Base-by-base conservation (phyloP, 225 moss, liverwort and hornwort species). In the Bryum argenteum region DNA sequence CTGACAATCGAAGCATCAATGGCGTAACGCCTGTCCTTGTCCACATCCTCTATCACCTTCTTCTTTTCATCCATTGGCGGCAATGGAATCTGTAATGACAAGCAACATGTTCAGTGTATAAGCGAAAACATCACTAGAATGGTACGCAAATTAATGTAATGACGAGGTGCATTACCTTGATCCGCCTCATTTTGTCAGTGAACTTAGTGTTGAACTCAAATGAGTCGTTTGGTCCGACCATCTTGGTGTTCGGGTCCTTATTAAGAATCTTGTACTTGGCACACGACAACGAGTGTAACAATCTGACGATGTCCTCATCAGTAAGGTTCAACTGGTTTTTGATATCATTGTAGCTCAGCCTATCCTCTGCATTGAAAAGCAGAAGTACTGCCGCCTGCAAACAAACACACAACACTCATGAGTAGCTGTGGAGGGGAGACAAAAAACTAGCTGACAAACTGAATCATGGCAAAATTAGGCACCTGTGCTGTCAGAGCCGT, bases 31-130 rank as follows among this genome's bases (percentile, higher is more conserved):
- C 97, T 88, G 80, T 98, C 97, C 86, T 98, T 98, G 69, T 98
- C 97, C 60, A 98, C 94, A 75, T 98, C 97, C 78, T 98, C 94
- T 26, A 98, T 98, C 54, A 98, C 97, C 79, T 98, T 98, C 87
- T 98, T 98, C 91, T 98, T 98, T 63, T 98, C 97, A 57, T 98
- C 97, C 89, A 98, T 92, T 12, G 94, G 94, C 56, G 97, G 97
- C 78, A 98, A 80, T 10, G 97, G 97, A 65, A 98, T 98, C 96
- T 96, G 67, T 20, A 4, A 66, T 48, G 1, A 24, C 58, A 26
- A 18, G 6, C 10, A 20, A 23, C 42, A 54, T 0, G n/a, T n/a
- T 77, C 66, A 71, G 48, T 48, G 15, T 48, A 48, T 13, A 48
- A 48, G 48, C 48, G 48, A 17, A 17, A 48, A 48, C 17, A 48